Evolutionary conservation across 768 basidiomycete species (phyloP).

Genomic region (Rhizopogon salebrosus): DNA sequence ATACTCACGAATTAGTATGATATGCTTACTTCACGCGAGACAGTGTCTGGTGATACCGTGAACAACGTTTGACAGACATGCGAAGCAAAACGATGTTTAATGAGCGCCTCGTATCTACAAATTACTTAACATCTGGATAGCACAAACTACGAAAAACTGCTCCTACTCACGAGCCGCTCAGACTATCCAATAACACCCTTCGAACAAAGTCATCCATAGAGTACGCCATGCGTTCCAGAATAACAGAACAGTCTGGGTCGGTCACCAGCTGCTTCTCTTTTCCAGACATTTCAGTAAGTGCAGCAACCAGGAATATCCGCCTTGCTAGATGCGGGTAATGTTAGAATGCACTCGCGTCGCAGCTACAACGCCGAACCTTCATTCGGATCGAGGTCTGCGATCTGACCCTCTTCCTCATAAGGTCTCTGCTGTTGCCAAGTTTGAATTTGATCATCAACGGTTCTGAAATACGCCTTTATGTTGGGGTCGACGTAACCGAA

Average conservation of each 20-base stretch:
- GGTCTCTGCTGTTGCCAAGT: constrained; percentile 66
- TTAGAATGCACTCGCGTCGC: background rate
- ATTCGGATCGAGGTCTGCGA: constrained; percentile 55
- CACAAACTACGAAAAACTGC: constrained; percentile 3
- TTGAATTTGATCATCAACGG: constrained; percentile 81
- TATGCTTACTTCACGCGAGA: constrained; percentile 59
- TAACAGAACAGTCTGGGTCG: constrained; percentile 88
- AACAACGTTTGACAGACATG: constrained; percentile 94
- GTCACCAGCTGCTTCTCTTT: constrained; percentile 90
- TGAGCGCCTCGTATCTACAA: constrained; percentile 55
- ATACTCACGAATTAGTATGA: background rate
- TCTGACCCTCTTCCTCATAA: constrained; percentile 33
- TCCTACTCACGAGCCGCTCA: constrained; percentile 78
- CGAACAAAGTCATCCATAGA: constrained; percentile 97
- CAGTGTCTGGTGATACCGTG: constrained; percentile 55
- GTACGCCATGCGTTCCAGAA: constrained; percentile 84
- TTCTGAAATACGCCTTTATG: constrained; percentile 88
- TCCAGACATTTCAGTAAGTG: constrained; percentile 75
- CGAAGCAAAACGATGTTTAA: constrained; percentile 85
- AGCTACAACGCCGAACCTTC: constrained; percentile 45
- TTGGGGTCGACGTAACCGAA: constrained; percentile 89
- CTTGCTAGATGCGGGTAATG: constrained; percentile 45
- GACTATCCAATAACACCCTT: constrained; percentile 81
- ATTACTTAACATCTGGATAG: constrained; percentile 1
- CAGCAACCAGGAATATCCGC: constrained; percentile 74